Evolutionary conservation across 805 yeast genomes (phyloP), one percentile per base, ranked within the genome.

Genomic region (Candida sphagnicola): DNA sequence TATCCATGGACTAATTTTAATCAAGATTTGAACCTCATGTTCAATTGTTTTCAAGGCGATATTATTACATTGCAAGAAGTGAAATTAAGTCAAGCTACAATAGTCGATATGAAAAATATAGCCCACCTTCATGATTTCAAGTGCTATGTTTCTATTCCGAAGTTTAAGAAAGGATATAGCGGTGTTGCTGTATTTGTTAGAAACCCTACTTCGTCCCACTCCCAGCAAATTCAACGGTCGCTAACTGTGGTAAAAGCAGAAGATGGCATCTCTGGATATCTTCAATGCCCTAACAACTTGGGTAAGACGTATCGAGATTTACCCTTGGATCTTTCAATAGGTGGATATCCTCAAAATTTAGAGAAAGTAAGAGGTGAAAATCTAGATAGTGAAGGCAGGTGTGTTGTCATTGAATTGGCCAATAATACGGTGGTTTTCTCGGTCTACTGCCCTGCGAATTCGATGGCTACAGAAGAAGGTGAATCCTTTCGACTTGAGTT

Each of bases 401-500:
- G 86, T 42, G 72, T 89, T 2, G 72, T 86, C 4, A 61, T 90
- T 0, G 98, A 93, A 52, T 53, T 90, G 17, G 76, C 80, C 1
- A 72, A 69, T 44, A 74, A 78, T 38, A 52, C 78, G 1, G 85
- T 85, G 3, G 57, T 85, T 0, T 74, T 85, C 32, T 68, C 81
- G 0, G 71, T 82, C 4, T 91, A 91, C 53, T 91, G 97, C 55
- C 98, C 98, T 0, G 98, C 98, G 1, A 87, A 88, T 55, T 86
- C 97, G 0, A 68, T 70, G 58, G 76, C 73, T 1, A 77, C 88
- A 0, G 83, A 76, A 18, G 82, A 78, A 19, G 95, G 80, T 2
- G 85, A 80, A 46, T 52, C 50, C 10, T 81, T 69, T 47, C 61
- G 95, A 36, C 47, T 77, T 28, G 59, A 65, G 12, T 91, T 86